Conservation (phyloP, 2,329 filamentous ascomycete genomes). For the Pleurostoma richardsiae region DNA sequence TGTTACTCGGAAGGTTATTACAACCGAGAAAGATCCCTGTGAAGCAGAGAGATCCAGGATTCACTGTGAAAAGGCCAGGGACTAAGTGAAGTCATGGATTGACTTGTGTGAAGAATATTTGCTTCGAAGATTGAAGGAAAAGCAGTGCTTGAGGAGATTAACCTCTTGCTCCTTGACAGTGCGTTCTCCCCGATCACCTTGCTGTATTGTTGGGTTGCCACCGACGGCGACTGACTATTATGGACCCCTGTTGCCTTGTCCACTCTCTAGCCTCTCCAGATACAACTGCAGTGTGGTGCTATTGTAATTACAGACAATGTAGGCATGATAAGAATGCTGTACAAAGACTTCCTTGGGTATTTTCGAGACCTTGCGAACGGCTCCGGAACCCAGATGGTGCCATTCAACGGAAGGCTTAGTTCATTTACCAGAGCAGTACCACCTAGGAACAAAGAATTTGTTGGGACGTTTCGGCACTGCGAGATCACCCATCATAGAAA, state of each 20-base stretch:
- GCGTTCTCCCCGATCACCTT: not conserved
- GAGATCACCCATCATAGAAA: not conserved
- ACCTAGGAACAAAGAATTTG: not conserved
- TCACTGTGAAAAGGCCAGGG: slow-evolving; percentile 45
- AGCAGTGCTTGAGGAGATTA: slow-evolving; percentile 41
- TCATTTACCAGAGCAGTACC: not conserved
- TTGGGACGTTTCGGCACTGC: not conserved
- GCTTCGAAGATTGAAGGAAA: slow-evolving; percentile 45
- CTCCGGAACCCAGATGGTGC: not conserved
- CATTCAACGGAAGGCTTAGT: not conserved
- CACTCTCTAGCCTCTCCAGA: not conserved
- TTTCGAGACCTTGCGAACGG: not conserved
- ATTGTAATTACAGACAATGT: not conserved
- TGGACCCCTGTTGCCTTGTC: not conserved
- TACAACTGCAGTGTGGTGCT: not conserved
- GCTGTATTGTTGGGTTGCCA: not conserved
- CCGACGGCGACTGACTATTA: not conserved
- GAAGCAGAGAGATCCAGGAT: slow-evolving; percentile 47
- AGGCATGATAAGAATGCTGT: not conserved
- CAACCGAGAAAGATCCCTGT: slow-evolving; percentile 51
- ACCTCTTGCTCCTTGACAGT: slow-evolving; percentile 50
- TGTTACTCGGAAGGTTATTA: slow-evolving; percentile 42
- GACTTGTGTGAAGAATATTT: slow-evolving; percentile 53
- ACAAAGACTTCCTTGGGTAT: not conserved
- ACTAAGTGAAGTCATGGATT: slow-evolving; percentile 42